Base-by-base conservation (phyloP, 176 grass and related monocot genomes). In the Aegilops umbellulata region DNA sequence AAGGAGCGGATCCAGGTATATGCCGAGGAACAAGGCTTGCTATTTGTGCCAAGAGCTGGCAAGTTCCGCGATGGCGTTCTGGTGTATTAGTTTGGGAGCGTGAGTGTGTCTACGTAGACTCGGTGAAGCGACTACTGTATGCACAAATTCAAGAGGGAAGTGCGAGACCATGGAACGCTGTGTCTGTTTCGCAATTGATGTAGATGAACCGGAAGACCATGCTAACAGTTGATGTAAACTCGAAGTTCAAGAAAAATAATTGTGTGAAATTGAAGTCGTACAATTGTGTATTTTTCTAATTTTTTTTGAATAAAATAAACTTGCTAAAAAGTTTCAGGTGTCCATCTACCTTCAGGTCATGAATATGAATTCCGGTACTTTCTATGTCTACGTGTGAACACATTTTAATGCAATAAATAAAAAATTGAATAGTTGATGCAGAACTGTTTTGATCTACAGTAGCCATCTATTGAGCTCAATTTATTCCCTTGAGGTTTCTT, bases 1-100 rank as follows among this genome's bases (percentile, higher is more conserved):
- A 98, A 93, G 67, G 95, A 98, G 78, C 79, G 78, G 49, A 92
- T 95, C 23, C 89, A 95, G 80, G 91, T 85, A 60, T 98, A 90
- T 87, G 95, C 95, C 23, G 88, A 87, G 77, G 95, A 87, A 55
- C 87, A 95, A 36, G 93, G 95, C 3, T 60, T 95, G 72, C 47
- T 86, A 38, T 98, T 98, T 79, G 77, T 92, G 86, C 95, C 95
- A 31, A 95, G 88, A 86, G 83, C 80, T 80, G 93, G 93, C 53
- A 98, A 87, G 78, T 93, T 89, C 78, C 90, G 90, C 38, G 93
- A 95, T 27, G 89, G 89, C 70, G 85, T 91, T 78, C 92, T 75
- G 9, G 91, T 98, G 1, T 98, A 98, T 90, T 91, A 93, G 65
- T 98, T 98, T 87, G 95, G 91, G 75, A 83, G 65, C 0, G 47